Percentiles rank a stretch among this genome's conserved stretches.
These are phyloP conservation scores for Myxozyma kluyveri DNA, from an alignment of 805 yeast species.

Conservation along the genomic window DNA sequence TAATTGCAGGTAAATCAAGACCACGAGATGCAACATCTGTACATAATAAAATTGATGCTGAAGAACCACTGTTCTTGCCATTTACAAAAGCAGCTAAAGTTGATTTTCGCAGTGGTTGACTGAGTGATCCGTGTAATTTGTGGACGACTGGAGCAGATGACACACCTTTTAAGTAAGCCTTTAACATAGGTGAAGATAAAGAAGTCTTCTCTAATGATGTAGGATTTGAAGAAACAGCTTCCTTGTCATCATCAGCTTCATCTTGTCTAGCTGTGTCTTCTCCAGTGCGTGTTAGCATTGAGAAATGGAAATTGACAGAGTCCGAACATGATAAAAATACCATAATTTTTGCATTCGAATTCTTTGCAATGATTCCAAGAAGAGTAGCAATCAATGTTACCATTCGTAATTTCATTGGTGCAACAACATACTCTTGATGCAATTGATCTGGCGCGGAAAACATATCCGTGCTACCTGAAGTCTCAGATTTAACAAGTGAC, in stretches of 20 bases:
- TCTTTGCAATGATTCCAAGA: constrained; percentile 45
- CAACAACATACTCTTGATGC: constrained; percentile 72
- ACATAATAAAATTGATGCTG: constrained; percentile 67
- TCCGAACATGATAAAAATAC: constrained; percentile 93
- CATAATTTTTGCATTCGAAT: constrained; percentile 43
- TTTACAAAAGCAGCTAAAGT: constrained; percentile 61
- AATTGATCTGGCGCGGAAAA: constrained; percentile 84
- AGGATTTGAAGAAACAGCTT: neutral
- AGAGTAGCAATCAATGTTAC: constrained; percentile 74
- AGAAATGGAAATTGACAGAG: constrained; percentile 91
- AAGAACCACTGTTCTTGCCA: constrained; percentile 8
- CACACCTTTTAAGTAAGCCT: constrained; percentile 26
- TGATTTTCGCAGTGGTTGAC: constrained; percentile 77
- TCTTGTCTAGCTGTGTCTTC: constrained; percentile 15
- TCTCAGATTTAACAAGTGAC: neutral
- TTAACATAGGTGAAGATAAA: constrained; percentile 8
- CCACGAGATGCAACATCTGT: constrained; percentile 99
- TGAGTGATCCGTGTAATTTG: constrained; percentile 86
- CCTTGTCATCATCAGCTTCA: constrained; percentile 37
- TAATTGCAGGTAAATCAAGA: constrained; percentile 81
- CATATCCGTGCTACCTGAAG: constrained; percentile 4
- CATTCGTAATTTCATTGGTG: constrained; percentile 87
- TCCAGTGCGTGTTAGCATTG: constrained; percentile 65
- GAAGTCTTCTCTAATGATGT: constrained; percentile 14
- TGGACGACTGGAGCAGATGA: constrained; percentile 47